phyloP scores from a whole-genome alignment of 2,329 filamentous ascomycete genomes.

The Aspergillus fumigatus region DNA sequence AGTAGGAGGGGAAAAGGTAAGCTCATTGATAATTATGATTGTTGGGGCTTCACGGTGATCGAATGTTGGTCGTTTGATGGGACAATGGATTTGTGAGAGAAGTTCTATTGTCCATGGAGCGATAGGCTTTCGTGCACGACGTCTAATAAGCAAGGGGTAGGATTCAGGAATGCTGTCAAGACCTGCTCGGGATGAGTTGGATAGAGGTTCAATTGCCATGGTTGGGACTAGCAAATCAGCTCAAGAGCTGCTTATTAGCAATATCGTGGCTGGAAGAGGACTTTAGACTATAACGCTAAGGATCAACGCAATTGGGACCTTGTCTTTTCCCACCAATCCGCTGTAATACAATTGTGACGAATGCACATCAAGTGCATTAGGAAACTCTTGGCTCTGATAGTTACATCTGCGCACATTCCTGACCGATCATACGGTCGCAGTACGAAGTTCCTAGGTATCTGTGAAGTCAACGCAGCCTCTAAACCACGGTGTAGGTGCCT shows the following conservation, averaged over 20 bases:
- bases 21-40: background rate
- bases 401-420: background rate
- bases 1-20: background rate
- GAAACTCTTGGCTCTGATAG: background rate
- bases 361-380: background rate
- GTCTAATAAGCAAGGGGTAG: background rate
- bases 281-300: background rate
- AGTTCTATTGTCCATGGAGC: background rate
- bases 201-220: background rate
- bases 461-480: background rate
- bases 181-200: background rate
- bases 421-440: background rate
- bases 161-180: background rate
- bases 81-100: background rate
- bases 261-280: background rate
- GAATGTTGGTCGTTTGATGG: background rate
- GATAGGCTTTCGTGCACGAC: background rate
- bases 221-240: background rate
- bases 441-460: background rate
- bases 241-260: background rate
- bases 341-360: background rate
- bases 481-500: background rate
- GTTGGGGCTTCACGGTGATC: background rate
- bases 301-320: background rate
- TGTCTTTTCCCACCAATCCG: background rate